Evolutionary conservation across 148 eudicot genomes (phyloP), one percentile per base, ranked within the genome.

Genomic region (Fagopyrum homotropicum): DNA sequence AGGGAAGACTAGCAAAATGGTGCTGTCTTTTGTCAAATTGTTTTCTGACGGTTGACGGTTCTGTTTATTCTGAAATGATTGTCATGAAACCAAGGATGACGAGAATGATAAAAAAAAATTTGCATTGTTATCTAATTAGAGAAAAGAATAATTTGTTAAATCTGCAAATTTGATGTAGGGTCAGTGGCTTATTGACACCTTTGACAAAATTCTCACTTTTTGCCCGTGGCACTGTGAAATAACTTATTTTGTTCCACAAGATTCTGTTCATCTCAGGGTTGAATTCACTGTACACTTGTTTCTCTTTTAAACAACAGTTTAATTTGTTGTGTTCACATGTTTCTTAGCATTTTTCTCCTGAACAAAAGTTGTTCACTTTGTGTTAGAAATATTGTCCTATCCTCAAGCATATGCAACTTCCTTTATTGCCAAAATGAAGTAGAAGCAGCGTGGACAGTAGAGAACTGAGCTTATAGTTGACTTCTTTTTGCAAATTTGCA

Each of bases 401-500:
- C 15, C 69, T 63, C 69, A 29, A 30, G 35, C 69, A 30, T 60
- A 60, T 30, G 16, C 44, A 63, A 30, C 64, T 7, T 59, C 30
- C n/a, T 3, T n/a, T 59, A 22, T 19, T 59, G 35, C 44, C 45
- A 12, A 29, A 63, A 0, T 63, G 45, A 29, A 63, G 44, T 63
- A 29, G 2, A 1, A 7, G 7, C 45, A 63, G 35, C 44, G 26
- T 63, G 45, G 26, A 63, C 44, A 30, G 45, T 11, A 63, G 69
- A 29, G 44, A 63, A 30, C 45, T 63, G 69, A 63, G 69, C 69
- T 63, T 10, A 60, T 63, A 29, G 69, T 63, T 63, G 69, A 57
- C 35, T 57, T 11, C 0, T 19, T 15, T 9, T 19, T 16, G 10
- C 9, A 57, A 6, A 16, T 7, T 19, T 16, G 10, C 9, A 57